Percentiles rank a stretch among this genome's conserved stretches.
Conservation (phyloP, 345 rosid species). For the Melaleuca quinquenervia region DNA sequence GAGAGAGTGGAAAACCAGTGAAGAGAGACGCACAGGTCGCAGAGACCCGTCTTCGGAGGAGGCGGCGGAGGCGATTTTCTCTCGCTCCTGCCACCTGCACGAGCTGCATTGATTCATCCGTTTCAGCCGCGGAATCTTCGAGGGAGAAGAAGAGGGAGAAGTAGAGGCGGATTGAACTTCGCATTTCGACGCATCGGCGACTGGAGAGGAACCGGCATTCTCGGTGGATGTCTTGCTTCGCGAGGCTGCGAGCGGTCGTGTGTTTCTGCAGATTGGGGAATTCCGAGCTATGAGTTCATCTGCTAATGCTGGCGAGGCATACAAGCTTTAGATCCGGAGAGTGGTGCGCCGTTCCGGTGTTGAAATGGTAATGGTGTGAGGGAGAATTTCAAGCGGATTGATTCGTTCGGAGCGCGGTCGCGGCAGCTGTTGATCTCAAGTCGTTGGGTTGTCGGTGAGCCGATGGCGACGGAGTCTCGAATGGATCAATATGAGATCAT, state of each 20-base stretch:
- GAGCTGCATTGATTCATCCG: not conserved
- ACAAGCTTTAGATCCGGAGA: constrained; percentile 1
- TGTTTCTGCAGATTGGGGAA: constrained; percentile 2
- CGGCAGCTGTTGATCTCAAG: not conserved
- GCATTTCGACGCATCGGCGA: not conserved
- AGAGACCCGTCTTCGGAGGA: not conserved
- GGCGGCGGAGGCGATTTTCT: not conserved
- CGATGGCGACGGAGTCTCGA: constrained; percentile 63
- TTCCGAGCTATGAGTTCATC: not conserved
- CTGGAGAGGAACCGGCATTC: not conserved
- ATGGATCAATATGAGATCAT: constrained; percentile 99
- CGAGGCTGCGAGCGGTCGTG: constrained; percentile 2
- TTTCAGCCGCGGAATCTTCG: not conserved
- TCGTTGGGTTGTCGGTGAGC: not conserved
- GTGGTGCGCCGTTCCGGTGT: not conserved
- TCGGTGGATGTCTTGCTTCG: constrained; percentile 4
- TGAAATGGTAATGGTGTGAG: not conserved
- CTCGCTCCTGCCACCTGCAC: not conserved
- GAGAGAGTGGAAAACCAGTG: not conserved
- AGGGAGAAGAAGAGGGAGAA: not conserved
- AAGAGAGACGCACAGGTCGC: not conserved
- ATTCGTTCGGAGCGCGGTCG: not conserved
- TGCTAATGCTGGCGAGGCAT: not conserved
- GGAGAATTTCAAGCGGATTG: not conserved
- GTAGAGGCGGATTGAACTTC: not conserved